phyloP scores from a whole-genome alignment of 1,284 basidiomycete genomes.

The Boletus sp. region DNA sequence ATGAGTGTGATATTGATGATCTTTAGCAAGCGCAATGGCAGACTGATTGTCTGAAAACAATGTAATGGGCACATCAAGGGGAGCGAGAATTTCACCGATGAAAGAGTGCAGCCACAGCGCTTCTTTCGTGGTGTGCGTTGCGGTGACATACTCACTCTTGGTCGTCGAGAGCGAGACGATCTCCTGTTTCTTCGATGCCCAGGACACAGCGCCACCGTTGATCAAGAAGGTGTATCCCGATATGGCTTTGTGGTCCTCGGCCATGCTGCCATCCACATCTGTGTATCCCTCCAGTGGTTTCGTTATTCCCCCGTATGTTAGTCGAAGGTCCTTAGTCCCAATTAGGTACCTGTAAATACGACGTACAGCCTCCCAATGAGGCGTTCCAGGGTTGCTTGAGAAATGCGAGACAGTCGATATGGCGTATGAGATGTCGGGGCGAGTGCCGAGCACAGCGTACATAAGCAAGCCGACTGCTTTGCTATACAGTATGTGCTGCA shows the following conservation, averaged over 20 bases:
- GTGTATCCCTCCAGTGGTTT: neutral
- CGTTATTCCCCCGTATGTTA: neutral
- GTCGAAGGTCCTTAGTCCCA: neutral
- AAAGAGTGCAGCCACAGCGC: neutral
- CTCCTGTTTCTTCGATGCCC: neutral
- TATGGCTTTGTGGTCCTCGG: neutral
- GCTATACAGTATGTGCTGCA: neutral
- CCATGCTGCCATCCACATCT: neutral
- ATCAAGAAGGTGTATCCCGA: neutral
- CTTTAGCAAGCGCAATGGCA: neutral
- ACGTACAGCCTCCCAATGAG: neutral
- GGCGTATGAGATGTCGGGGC: neutral
- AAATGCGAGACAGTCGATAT: neutral
- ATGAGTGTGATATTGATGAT: neutral
- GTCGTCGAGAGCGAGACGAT: neutral
- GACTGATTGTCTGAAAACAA: neutral
- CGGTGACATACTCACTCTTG: neutral
- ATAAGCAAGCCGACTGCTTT: too few species aligned
- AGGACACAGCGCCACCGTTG: neutral
- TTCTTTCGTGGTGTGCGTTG: neutral
- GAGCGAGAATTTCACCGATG: neutral
- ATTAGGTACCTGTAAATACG: neutral
- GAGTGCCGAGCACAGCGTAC: neutral
- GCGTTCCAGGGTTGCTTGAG: neutral
- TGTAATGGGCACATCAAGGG: neutral